Conservation (phyloP, 2,329 filamentous ascomycete species). For the Curvularia lunata region DNA sequence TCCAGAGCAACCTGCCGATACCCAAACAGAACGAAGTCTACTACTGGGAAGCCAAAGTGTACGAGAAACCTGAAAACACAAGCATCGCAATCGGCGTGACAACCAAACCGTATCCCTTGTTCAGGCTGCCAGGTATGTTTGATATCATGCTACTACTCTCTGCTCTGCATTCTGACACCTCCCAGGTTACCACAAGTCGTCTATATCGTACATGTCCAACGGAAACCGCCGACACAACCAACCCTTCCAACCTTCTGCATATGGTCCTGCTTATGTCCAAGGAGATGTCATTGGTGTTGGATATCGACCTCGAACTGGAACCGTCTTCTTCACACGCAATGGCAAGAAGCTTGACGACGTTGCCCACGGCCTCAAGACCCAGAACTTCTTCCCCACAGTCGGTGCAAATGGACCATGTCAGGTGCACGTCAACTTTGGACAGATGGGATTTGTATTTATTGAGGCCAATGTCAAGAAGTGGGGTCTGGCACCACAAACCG, state of each 20-base stretch:
- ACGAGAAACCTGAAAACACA: constrained; percentile 91
- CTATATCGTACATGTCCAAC: constrained; percentile 86
- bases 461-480: constrained; percentile 99
- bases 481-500: constrained; percentile 94
- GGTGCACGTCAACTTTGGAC: constrained; percentile 96
- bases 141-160: not conserved
- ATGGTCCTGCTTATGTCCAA: constrained; percentile 85
- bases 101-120: constrained; percentile 96
- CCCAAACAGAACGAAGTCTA: constrained; percentile 99
- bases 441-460: constrained; percentile 98
- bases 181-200: constrained; percentile 87
- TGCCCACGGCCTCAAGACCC: constrained; percentile 86
- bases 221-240: constrained; percentile 91
- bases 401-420: constrained; percentile 92
- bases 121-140: constrained; percentile 82
- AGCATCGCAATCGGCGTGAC: constrained; percentile 90
- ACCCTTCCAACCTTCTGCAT: constrained; percentile 79
- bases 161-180: constrained; percentile 24
- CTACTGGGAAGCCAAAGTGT: constrained; percentile 99
- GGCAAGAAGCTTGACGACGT: constrained; percentile 97
- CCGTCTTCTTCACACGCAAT: constrained; percentile 97
- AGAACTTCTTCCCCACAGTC: constrained; percentile 98
- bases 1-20: constrained; percentile 94
- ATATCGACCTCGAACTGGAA: constrained; percentile 91
- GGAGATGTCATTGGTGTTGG: constrained; percentile 96